These are phyloP conservation scores for Moesziomyces parantarcticus DNA, from an alignment of 1,284 basidiomycete species.

Conservation along the genomic window DNA sequence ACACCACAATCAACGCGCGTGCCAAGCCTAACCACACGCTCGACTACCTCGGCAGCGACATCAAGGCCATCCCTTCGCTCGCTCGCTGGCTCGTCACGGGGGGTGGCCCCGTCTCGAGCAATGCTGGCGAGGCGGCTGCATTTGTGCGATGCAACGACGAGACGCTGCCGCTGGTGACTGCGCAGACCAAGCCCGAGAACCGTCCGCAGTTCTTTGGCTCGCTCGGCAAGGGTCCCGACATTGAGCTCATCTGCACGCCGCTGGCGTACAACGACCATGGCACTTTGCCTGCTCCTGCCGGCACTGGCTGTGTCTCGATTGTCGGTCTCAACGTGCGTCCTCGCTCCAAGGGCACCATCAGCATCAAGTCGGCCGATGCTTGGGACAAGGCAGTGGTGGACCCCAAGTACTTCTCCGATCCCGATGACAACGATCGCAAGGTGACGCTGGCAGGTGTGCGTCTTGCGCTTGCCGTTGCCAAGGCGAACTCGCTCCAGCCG, in stretches of 20 bases:
- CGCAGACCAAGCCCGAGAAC: slow-evolving; percentile 46
- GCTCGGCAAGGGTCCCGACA: slow-evolving; percentile 61
- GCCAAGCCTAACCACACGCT: slow-evolving; percentile 44
- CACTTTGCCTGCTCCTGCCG: slow-evolving; percentile 25
- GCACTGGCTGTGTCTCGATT: slow-evolving; percentile 38
- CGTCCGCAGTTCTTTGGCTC: slow-evolving; percentile 55
- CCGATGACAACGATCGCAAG: slow-evolving; percentile 53
- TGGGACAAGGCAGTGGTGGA: slow-evolving; percentile 51
- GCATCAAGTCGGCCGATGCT: slow-evolving; percentile 34
- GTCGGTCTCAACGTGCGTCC: slow-evolving; percentile 54
- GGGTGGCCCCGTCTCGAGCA: slow-evolving; percentile 42
- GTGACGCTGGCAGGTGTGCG: slow-evolving; percentile 49
- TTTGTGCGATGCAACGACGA: slow-evolving; percentile 66
- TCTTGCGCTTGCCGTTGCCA: slow-evolving; percentile 34
- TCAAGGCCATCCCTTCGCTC: slow-evolving; percentile 29
- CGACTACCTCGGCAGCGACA: slow-evolving; percentile 41
- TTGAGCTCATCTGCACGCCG: slow-evolving; percentile 60
- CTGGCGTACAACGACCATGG: slow-evolving; percentile 50
- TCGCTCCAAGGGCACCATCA: slow-evolving; percentile 43
- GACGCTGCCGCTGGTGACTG: slow-evolving; percentile 51
- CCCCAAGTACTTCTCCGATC: slow-evolving; percentile 49
- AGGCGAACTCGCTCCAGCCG: slow-evolving; percentile 33
- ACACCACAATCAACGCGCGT: slow-evolving; percentile 20
- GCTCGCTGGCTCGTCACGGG: slow-evolving; percentile 51
- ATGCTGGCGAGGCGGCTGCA: slow-evolving; percentile 63